Base-by-base conservation (phyloP, 2,329 filamentous ascomycete genomes). In the Calonectria pteridis region DNA sequence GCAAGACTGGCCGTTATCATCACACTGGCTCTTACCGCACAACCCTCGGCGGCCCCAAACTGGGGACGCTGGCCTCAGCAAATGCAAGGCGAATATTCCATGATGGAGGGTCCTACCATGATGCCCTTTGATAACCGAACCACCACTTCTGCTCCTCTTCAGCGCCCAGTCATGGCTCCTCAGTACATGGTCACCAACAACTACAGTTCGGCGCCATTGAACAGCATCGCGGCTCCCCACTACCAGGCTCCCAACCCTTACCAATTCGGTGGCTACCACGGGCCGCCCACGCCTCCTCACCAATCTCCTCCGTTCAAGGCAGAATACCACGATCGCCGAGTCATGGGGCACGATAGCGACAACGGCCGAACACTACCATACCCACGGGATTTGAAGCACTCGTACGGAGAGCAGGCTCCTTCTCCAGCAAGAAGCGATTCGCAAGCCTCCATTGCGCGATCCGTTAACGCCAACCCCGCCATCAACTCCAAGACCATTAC, bases 31-130 rank as follows among this genome's bases (percentile, higher is more conserved):
- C 85, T 89, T 78, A 85, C 87, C 71, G 83, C 86, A 80, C 86
- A 88, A 79, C 81, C 86, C 69, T 82, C 86, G 73, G 84, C 84
- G 59, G 79, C 85, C 76, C 84, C 86, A 67, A 85, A 83, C 83
- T 92, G 91, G 91, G 87, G 85, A 78, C 89, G 89, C 77, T 91
- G 89, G 88, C 83, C 87, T 76, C 83, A 88, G 73, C 89, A 90
- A 51, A 86, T 89, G 55, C 84, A 83, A 18, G 78, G 82, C 63
- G 87, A 88, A 46, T 90, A 89, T 77, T 75, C 80, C 73, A 85
- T 89, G 81, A 87, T 91, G 85, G 87, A 88, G 62, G 78, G 84
- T 31, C 83, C 85, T 23, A 80, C 83, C 29, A 84, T 90, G 76
- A 83, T 91, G 76, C 84, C 86, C 10, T 91, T 89, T 82, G 87